Evolutionary conservation across 192 early-diverging fungal species (phyloP), one percentile per base, ranked within the genome.

Genomic region (Obelidium mucronatum): DNA sequence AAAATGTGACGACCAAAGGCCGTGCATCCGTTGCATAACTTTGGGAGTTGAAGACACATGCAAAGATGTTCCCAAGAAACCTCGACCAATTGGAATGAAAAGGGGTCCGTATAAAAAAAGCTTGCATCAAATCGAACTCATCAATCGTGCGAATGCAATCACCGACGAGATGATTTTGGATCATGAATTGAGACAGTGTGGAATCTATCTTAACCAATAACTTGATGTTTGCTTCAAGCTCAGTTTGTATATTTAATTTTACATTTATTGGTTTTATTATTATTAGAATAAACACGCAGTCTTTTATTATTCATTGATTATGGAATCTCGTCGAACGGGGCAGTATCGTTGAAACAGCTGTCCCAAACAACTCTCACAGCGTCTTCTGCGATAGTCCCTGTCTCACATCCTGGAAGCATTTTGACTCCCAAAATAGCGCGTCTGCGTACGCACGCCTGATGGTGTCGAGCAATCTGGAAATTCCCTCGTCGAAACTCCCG

Each of bases 301-400:
- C n/a, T n/a, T n/a, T n/a, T n/a, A n/a, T n/a, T n/a, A n/a, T n/a
- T n/a, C n/a, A n/a, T n/a, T n/a, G n/a, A 4, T 70, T 48, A 77
- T 28, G 76, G 66, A 76, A 98, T 96, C 82, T 98, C 96, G 80
- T 97, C 95, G 81, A 96, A 98, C 0, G 96, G 96, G 53, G 92
- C 88, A n/a, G 95, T 98, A 78, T 98, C 97, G 13, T 86, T 91
- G 78, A 96, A 97, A 78, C 97, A 98, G 62, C 89, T 91, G 35
- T 93, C 85, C 84, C 94, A 98, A 2, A 97, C 97, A 58, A 90
- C 89, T 53, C 90, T 86, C 30, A 98, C 94, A 0, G 93, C 95
- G 36, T 89, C 90, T 80, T 96, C 95, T 0, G 97, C 97, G 31
- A 91, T 92, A 30, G 88, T 86, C 15, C 86, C 81, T 2, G 86